Evolutionary conservation across 2,329 filamentous ascomycete genomes (phyloP).

Genomic region (Xylariales sp.): DNA sequence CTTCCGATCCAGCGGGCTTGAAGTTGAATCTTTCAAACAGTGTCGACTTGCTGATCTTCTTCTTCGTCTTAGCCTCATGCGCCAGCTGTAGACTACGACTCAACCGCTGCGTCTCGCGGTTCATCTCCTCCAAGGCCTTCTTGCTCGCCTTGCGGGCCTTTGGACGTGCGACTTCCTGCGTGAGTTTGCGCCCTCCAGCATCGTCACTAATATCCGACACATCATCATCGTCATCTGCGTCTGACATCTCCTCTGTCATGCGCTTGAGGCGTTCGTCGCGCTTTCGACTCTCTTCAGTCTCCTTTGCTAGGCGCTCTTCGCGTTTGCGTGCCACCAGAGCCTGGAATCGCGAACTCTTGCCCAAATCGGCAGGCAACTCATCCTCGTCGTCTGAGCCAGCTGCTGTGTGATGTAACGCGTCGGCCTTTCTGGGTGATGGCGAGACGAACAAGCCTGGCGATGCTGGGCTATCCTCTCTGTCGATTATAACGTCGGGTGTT

Average conservation of each 20-base stretch:
- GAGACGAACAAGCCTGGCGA: slow-evolving; percentile 55
- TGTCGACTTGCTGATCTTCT: slow-evolving; percentile 79
- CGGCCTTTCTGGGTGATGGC: too few species aligned
- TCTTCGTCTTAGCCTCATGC: slow-evolving; percentile 85
- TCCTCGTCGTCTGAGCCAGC: slow-evolving; percentile 37
- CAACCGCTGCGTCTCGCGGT: slow-evolving; percentile 87
- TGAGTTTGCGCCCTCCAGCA: slow-evolving; percentile 59
- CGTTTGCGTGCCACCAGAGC: slow-evolving; percentile 71
- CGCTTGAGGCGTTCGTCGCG: slow-evolving; percentile 38
- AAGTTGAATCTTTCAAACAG: slow-evolving; percentile 84
- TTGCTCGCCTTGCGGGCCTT: slow-evolving; percentile 82
- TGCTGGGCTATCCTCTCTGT: slow-evolving; percentile 28
- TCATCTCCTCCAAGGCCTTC: slow-evolving; percentile 92
- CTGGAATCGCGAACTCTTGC: slow-evolving; percentile 58
- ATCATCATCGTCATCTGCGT: slow-evolving; percentile 47
- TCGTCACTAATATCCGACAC: slow-evolving; percentile 57
- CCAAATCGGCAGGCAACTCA: slow-evolving; percentile 37
- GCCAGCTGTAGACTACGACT: slow-evolving; percentile 84
- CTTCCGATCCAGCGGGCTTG: slow-evolving; percentile 36
- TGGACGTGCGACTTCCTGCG: slow-evolving; percentile 57
- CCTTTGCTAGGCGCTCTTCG: slow-evolving; percentile 62
- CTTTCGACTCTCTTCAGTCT: slow-evolving; percentile 53
- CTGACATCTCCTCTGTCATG: slow-evolving; percentile 33
- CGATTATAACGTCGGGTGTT: slow-evolving; percentile 23
- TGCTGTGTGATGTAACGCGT: slow-evolving; percentile 16